Evolutionary conservation across 345 rosid species (phyloP).

Genomic region (Citrus maxima): DNA sequence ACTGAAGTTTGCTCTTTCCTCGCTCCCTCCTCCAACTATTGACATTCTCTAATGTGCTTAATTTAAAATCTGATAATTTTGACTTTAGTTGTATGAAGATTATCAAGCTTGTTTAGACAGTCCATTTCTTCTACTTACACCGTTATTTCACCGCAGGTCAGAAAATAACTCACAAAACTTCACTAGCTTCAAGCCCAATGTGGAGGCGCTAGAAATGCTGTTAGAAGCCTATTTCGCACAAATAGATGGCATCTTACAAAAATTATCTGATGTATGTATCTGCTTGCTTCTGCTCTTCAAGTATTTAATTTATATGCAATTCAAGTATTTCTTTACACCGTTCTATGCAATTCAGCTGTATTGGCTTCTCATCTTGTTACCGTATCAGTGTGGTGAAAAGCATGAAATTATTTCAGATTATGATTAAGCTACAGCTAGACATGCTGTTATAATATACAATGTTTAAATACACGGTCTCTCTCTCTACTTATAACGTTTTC

Average conservation of each 20-base stretch:
- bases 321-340: not conserved
- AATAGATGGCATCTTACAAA: slow-evolving; percentile 45
- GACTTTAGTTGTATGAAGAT: not conserved
- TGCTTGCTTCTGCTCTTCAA: not conserved
- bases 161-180: slow-evolving; percentile 18
- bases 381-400: not conserved
- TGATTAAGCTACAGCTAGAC: not conserved
- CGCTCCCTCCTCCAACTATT: not conserved
- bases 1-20: not conserved
- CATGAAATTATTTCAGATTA: not conserved
- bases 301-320: not conserved
- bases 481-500: not conserved
- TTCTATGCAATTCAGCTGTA: not conserved
- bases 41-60: not conserved
- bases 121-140: not conserved
- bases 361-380: not conserved
- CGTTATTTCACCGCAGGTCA: slow-evolving; percentile 10
- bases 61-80: not conserved
- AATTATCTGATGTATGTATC: slow-evolving; percentile 43
- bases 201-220: slow-evolving; percentile 58
- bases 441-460: not conserved
- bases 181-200: slow-evolving; percentile 26
- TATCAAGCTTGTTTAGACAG: not conserved
- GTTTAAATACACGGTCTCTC: not conserved
- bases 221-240: slow-evolving; percentile 59